These are phyloP conservation scores for Candida sojae DNA, from an alignment of 1,139 yeast species.

Conservation along the genomic window DNA sequence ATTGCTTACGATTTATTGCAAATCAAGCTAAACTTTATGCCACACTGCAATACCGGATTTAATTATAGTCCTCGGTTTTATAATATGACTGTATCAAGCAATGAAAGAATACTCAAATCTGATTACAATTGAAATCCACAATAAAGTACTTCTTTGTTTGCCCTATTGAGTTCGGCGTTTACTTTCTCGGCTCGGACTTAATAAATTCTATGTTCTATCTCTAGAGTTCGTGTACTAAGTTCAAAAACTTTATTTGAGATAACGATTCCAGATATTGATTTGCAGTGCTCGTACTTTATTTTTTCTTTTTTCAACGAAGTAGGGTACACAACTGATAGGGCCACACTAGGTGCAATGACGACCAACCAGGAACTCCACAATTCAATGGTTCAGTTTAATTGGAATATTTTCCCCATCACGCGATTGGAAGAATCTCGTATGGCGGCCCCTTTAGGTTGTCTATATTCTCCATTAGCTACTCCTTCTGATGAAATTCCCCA, in stretches of 20 bases:
- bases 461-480: slow-evolving; percentile 31
- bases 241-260: not conserved
- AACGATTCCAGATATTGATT: not conserved
- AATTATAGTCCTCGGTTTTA: too few species aligned
- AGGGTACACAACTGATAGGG: not conserved
- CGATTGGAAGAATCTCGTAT: slow-evolving; percentile 35
- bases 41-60: not conserved
- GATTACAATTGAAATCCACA: too few species aligned
- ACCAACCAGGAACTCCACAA: not conserved
- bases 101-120: too few species aligned
- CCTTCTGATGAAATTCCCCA: slow-evolving; percentile 5
- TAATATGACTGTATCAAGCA: too few species aligned
- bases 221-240: not conserved
- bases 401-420: slow-evolving; percentile 54
- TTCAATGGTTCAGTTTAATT: slow-evolving; percentile 37
- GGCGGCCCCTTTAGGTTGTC: slow-evolving; percentile 41
- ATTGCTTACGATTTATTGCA: slow-evolving; percentile 1
- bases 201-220: not conserved
- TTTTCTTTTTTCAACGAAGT: not conserved
- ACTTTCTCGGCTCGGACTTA: not conserved
- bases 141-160: too few species aligned
- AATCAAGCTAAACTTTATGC: not conserved
- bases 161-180: too few species aligned
- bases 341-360: not conserved
- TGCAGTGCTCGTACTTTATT: too few species aligned